Evolutionary conservation across 768 basidiomycete genomes (phyloP), one percentile per base, ranked within the genome.

Genomic region (Psilocybe subaeruginosa): DNA sequence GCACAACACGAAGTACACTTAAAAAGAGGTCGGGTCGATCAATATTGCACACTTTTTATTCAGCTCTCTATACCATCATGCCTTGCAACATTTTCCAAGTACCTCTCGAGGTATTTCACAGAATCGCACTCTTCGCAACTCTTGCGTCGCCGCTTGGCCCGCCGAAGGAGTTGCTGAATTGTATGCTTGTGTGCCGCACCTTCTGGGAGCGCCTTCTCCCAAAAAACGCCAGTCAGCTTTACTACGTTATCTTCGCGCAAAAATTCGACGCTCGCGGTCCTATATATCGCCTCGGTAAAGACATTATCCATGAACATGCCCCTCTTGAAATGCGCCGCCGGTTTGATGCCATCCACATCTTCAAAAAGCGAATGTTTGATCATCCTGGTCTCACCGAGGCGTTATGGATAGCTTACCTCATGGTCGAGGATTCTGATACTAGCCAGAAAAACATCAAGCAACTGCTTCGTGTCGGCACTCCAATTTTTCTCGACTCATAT

Each of bases 371-470:
- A 6, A 68, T 71, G 2, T 58, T 81, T 30, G 70, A 78, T 63
- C 66, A 77, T 60, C 71, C 77, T 30, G 57, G 64, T 14, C 68
- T 85, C 8, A 74, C 72, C 0, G 78, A 83, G 59, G 80, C 79
- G 9, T 69, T 89, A 31, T 83, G 83, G 74, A 78, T 78, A 0
- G 78, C 83, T 54, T 86, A 83, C 66, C 68, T 82, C 37, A 86
- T 89, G 84, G 72, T 86, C 45, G 78, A 86, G 33, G 85, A 88
- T 62, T 80, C 85, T 29, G 81, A 79, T 56, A 67, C 72, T 9
- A 74, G 73, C 27, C 78, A 76, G 50, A 79, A 76, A 62, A 86
- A 86, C 66, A 65, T 76, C 41, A 74, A 75, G 53, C 84, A 82
- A 61, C 73, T 86, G 12, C 66, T 76, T 51, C 76, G 77, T 68